These are phyloP conservation scores for Penicillium goetzii DNA, from an alignment of 495 filamentous ascomycete species.

Conservation along the genomic window DNA sequence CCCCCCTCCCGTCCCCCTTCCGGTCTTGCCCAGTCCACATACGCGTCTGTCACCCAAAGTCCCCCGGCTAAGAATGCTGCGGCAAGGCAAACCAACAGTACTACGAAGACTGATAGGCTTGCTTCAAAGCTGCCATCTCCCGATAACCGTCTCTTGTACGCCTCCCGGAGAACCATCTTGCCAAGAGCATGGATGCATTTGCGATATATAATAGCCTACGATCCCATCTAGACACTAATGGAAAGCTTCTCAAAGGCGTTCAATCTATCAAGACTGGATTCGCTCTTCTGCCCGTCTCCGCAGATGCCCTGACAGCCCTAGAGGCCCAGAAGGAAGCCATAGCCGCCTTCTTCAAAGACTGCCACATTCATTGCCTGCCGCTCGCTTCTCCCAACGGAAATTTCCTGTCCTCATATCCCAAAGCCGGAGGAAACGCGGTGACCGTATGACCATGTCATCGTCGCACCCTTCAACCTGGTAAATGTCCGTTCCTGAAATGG, in stretches of 20 bases:
- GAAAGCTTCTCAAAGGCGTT: neutral
- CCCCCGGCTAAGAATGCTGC: neutral
- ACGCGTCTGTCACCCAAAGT: neutral
- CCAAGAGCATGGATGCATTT: neutral
- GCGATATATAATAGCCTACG: neutral
- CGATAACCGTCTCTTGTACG: constrained; percentile 1
- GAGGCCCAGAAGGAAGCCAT: neutral
- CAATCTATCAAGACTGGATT: neutral
- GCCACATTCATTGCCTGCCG: too few species aligned
- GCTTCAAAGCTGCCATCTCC: constrained; percentile 1
- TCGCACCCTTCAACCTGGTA: too few species aligned
- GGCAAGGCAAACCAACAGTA: neutral
- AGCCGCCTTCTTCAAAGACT: neutral
- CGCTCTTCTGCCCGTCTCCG: neutral
- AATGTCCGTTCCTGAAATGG: too few species aligned
- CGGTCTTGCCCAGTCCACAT: neutral
- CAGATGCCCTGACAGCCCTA: neutral
- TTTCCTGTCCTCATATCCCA: too few species aligned
- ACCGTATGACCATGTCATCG: too few species aligned
- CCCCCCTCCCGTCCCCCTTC: neutral
- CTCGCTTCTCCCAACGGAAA: too few species aligned
- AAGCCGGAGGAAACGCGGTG: too few species aligned
- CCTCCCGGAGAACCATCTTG: neutral
- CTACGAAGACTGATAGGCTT: neutral
- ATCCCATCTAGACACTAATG: neutral